Conservation (phyloP, 1,139 yeast species). For the Suhomyces taliae region DNA sequence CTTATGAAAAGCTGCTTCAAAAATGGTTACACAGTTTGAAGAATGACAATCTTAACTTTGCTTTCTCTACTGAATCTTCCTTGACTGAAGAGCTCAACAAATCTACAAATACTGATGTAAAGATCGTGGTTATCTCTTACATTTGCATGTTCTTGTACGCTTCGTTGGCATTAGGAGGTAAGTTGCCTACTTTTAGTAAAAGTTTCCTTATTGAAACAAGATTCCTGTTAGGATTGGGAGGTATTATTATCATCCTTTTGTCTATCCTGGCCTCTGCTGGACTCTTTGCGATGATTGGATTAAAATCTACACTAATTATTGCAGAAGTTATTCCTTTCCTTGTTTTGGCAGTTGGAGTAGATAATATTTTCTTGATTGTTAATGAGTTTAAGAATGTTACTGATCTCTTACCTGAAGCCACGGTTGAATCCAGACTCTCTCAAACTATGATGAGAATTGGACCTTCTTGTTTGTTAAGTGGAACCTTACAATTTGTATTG, state of each 20-base stretch:
- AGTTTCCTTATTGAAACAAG: conserved; percentile 56
- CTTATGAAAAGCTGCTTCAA: conserved; percentile 70
- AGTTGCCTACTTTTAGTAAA: conserved; percentile 27
- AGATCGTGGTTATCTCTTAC: conserved; percentile 72
- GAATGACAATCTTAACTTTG: conserved; percentile 56
- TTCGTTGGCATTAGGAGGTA: conserved; percentile 76
- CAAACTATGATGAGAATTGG: conserved; percentile 72
- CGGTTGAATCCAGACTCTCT: conserved; percentile 55
- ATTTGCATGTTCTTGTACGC: conserved; percentile 89
- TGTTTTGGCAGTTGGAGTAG: conserved; percentile 92
- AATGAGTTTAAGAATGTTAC: conserved; percentile 69
- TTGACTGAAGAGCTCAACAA: conserved; percentile 80
- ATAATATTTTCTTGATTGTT: conserved; percentile 82
- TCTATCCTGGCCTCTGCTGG: conserved; percentile 86
- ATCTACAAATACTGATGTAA: conserved; percentile 76
- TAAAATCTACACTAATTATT: conserved; percentile 85
- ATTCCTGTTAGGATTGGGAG: conserved; percentile 74
- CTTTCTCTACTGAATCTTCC: conserved; percentile 81
- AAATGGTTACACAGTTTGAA: conserved; percentile 49
- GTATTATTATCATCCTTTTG: conserved; percentile 74
- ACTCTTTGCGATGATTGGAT: conserved; percentile 67
- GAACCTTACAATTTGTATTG: conserved; percentile 73
- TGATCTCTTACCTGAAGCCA: conserved; percentile 38
- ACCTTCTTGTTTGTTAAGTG: conserved; percentile 81
- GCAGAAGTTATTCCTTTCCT: conserved; percentile 98